Evolutionary conservation across 805 yeast species (phyloP), one percentile per base, ranked within the genome.

Genomic region (Cyberlindnera lachancei): DNA sequence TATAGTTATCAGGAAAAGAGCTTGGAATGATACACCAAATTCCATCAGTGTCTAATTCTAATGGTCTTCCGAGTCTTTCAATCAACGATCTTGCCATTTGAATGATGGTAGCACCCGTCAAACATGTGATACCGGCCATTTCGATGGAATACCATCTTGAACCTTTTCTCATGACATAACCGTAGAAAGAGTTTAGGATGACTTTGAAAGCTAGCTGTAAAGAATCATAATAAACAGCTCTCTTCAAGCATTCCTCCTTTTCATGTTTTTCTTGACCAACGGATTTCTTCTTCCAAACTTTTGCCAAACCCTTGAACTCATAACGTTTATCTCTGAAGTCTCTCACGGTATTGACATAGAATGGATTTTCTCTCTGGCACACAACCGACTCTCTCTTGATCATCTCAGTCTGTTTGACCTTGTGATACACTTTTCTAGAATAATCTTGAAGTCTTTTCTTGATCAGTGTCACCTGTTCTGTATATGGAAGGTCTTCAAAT

Each of bases 81-180:
- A 92, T 96, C 37, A 92, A 62, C 1, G 81, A 63, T 40, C 97
- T 68, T 0, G 99, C 99, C 92, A 90, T 83, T 59, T 94, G 97
- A 64, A 92, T 92, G 47, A 92, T 92, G 0, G 95, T 86, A 1
- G 98, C 96, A 33, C 99, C 99, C 0, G 98, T 92, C 30, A 88
- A 67, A 68, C 98, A 94, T 0, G 99, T 92, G 14, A 92, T 92
- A 41, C 99, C 99, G 0, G 98, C 99, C 98, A 94, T 92, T 57
- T 92, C 98, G 92, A 92, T 87, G 0, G 98, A 92, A 50, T 88
- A 92, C 99, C 99, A 92, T 38, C 99, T 70, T 0, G 98, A 92
- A 24, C 98, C 99, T 50, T 92, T 92, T 59, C 99, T 74, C 98
- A 92, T 92, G 11, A 92, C 98, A 50, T 92, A 92, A 30, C 99